These are phyloP conservation scores for Curvularia sp. DNA, from an alignment of 2,329 filamentous ascomycete species.

Conservation along the genomic window DNA sequence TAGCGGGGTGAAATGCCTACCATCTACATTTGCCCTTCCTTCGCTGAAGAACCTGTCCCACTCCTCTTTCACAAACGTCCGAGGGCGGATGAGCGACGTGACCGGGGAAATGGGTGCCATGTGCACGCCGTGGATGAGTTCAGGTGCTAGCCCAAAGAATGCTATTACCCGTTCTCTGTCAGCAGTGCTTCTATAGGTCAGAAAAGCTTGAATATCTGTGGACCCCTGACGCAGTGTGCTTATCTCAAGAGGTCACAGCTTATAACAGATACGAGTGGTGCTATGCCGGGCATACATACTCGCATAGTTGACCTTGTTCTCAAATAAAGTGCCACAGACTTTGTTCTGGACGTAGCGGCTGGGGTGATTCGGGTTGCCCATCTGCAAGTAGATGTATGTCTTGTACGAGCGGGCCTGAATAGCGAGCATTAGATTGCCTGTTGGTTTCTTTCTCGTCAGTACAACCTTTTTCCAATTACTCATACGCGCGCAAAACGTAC, in stretches of 20 bases:
- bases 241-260: neutral
- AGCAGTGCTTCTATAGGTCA: neutral
- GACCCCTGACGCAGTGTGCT: neutral
- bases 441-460: neutral
- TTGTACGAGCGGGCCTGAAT: conserved; percentile 76
- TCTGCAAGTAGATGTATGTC: conserved; percentile 81
- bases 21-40: conserved; percentile 59
- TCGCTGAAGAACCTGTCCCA: conserved; percentile 72
- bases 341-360: conserved; percentile 81
- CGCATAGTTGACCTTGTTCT: conserved; percentile 93
- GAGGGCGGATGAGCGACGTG: conserved; percentile 70
- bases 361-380: conserved; percentile 74
- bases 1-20: neutral
- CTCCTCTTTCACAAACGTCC: conserved; percentile 75
- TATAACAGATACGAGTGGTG: conserved; percentile 19
- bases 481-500: conserved; percentile 17
- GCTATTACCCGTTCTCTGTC: conserved; percentile 45
- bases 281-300: conserved; percentile 68
- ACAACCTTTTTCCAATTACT: neutral
- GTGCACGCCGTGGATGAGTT: conserved; percentile 80
- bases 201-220: no score
- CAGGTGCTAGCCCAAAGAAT: conserved; percentile 72
- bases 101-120: conserved; percentile 79
- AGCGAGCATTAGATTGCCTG: conserved; percentile 81
- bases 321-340: conserved; percentile 74